Conservation (phyloP, 768 basidiomycete genomes). For the Lactarius hengduanensis region DNA sequence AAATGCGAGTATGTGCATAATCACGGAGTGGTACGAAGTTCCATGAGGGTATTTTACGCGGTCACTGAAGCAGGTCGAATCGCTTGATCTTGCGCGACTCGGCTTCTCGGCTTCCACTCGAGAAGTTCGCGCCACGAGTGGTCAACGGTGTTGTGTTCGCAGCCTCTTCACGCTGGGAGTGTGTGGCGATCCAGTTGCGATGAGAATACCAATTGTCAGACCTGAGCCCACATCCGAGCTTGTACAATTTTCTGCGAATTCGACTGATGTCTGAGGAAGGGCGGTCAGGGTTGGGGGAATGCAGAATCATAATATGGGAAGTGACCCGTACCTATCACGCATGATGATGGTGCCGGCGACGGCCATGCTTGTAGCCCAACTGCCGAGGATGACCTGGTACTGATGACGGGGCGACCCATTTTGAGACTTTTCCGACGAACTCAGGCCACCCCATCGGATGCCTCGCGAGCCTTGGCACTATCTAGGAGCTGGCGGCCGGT, state of each 20-base stretch:
- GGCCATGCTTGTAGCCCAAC: constrained; percentile 42
- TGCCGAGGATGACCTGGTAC: constrained; percentile 40
- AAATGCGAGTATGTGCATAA: neutral
- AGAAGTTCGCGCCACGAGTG: constrained; percentile 30
- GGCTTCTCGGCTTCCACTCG: constrained; percentile 25
- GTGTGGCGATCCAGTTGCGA: constrained; percentile 64
- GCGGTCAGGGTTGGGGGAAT: neutral
- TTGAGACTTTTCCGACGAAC: constrained; percentile 32
- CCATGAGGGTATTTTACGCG: constrained; percentile 3
- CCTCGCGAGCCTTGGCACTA: constrained; percentile 30
- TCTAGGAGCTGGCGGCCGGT: constrained; percentile 21
- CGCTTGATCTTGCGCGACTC: constrained; percentile 24
- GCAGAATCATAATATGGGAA: neutral
- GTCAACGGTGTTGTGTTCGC: constrained; percentile 16
- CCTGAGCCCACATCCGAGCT: constrained; percentile 88
- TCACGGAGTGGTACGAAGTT: neutral
- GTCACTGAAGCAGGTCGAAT: neutral
- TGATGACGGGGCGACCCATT: constrained; percentile 39
- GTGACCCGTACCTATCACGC: constrained; percentile 33
- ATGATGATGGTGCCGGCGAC: constrained; percentile 36
- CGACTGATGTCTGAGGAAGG: constrained; percentile 35
- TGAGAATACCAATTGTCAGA: constrained; percentile 70
- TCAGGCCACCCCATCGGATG: constrained; percentile 33
- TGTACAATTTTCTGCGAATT: constrained; percentile 59
- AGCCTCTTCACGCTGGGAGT: constrained; percentile 26